These are phyloP conservation scores for Penicillium maclennaniae DNA, from an alignment of 495 filamentous ascomycete genomes.

Conservation along the genomic window DNA sequence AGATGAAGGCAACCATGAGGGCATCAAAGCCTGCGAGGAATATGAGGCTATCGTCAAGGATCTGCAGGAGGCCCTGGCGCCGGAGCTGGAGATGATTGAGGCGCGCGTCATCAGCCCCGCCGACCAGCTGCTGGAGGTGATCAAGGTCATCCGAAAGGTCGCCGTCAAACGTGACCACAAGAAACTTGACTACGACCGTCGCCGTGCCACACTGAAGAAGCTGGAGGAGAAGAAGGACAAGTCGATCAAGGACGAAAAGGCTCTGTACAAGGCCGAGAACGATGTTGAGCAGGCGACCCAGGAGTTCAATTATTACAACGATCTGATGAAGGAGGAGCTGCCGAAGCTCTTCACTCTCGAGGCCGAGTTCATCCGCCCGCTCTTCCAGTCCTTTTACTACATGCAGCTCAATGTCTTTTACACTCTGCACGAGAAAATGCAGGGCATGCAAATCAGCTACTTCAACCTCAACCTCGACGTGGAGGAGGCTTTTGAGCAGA, in stretches of 20 bases:
- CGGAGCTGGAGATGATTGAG: slow-evolving; percentile 98
- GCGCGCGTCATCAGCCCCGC: slow-evolving; percentile 87
- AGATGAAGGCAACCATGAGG: slow-evolving; percentile 84
- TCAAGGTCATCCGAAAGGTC: slow-evolving; percentile 90
- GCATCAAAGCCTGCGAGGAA: slow-evolving; percentile 92
- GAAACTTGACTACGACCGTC: slow-evolving; percentile 92
- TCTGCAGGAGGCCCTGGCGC: slow-evolving; percentile 78
- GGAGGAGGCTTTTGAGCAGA: slow-evolving; percentile 82
- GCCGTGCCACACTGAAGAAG: slow-evolving; percentile 79
- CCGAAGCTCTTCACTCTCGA: slow-evolving; percentile 92
- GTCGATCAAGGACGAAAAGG: slow-evolving; percentile 93
- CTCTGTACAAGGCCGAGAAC: slow-evolving; percentile 90
- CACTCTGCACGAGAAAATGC: slow-evolving; percentile 96
- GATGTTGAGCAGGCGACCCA: slow-evolving; percentile 90
- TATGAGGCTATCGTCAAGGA: slow-evolving; percentile 91
- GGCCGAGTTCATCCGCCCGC: slow-evolving; percentile 90
- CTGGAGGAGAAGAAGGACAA: slow-evolving; percentile 97
- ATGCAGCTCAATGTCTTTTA: slow-evolving; percentile 99
- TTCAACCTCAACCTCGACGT: slow-evolving; percentile 89
- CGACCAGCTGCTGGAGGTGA: slow-evolving; percentile 88
- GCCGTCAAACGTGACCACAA: slow-evolving; percentile 92
- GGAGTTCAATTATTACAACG: slow-evolving; percentile 96
- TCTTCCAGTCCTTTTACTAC: slow-evolving; percentile 99
- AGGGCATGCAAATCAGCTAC: slow-evolving; percentile 92
- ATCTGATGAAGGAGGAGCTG: slow-evolving; percentile 90